These are phyloP conservation scores for Apiospora arundinis DNA, from an alignment of 2,329 filamentous ascomycete genomes.

Conservation along the genomic window DNA sequence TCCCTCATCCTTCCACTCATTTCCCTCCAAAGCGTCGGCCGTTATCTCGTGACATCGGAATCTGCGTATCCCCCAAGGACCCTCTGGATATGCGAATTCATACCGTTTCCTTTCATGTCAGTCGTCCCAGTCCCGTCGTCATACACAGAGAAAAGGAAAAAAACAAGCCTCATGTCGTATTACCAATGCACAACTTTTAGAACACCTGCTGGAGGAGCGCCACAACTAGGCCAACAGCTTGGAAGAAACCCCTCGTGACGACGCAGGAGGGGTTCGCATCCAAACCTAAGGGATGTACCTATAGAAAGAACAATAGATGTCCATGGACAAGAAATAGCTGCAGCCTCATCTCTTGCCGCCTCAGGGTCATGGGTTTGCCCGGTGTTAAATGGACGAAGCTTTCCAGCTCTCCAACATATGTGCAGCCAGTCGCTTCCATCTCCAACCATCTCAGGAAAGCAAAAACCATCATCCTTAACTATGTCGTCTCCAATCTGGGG, in stretches of 20 bases:
- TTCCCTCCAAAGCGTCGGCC: neutral
- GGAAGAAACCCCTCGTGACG: neutral
- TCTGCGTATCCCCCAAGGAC: neutral
- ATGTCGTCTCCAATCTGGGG: conserved; percentile 11
- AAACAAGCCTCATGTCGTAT: conserved; percentile 4
- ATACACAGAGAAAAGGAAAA: neutral
- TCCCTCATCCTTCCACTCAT: neutral
- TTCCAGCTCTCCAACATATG: conserved; percentile 20
- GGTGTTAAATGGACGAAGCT: conserved; percentile 1
- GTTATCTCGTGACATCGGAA: conserved; percentile 11
- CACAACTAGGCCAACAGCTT: neutral
- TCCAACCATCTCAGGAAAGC: conserved; percentile 19
- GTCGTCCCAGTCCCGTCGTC: conserved; percentile 4
- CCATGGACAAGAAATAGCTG: neutral
- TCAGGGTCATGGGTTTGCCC: neutral
- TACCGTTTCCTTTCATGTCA: conserved; percentile 4
- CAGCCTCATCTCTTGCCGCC: conserved; percentile 2
- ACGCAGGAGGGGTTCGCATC: neutral
- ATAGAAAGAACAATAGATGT: conserved; percentile 10
- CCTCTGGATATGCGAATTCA: neutral
- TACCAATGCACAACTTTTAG: conserved; percentile 16
- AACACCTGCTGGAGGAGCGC: conserved; percentile 1
- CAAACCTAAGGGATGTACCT: neutral
- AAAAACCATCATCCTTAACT: conserved; percentile 4
- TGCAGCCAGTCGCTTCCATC: conserved; percentile 19